phyloP scores from a whole-genome alignment of 202 grass and related monocot species.

The Schoenoplectus triqueter region DNA sequence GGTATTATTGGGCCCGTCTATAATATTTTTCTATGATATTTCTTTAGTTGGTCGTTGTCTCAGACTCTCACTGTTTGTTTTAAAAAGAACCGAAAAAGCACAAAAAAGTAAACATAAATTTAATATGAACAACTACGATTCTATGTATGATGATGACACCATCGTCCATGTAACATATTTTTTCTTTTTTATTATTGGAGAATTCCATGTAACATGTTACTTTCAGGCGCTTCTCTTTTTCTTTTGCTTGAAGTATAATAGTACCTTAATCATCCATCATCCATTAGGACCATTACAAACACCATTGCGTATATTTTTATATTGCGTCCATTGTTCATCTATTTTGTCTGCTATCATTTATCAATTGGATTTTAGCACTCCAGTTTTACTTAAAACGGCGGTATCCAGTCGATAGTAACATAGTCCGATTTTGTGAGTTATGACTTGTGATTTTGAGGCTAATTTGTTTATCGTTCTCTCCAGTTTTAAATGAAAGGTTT shows the following conservation, averaged over 20 bases:
- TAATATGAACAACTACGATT: not conserved
- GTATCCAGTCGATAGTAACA: not conserved
- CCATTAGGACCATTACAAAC: not conserved
- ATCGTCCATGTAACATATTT: not conserved
- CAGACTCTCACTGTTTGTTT: not conserved
- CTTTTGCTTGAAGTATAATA: not conserved
- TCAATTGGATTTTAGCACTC: not conserved
- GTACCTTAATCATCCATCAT: not conserved
- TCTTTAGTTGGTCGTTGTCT: constrained; percentile 2
- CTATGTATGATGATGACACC: not conserved
- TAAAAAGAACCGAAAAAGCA: not conserved
- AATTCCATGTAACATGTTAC: not conserved
- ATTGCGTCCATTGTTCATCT: not conserved
- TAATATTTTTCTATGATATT: not conserved
- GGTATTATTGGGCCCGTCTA: not conserved
- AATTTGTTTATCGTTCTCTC: not conserved
- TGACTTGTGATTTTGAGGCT: not conserved
- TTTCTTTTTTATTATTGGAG: no score
- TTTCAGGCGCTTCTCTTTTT: not conserved
- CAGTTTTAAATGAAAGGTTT: not conserved
- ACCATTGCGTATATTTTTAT: constrained; percentile 16
- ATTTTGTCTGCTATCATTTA: not conserved
- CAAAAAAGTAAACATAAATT: not conserved
- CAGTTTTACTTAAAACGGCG: not conserved
- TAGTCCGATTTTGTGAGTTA: not conserved